Evolutionary conservation across 2,329 filamentous ascomycete genomes (phyloP).

Genomic region (Onygenales sp.): DNA sequence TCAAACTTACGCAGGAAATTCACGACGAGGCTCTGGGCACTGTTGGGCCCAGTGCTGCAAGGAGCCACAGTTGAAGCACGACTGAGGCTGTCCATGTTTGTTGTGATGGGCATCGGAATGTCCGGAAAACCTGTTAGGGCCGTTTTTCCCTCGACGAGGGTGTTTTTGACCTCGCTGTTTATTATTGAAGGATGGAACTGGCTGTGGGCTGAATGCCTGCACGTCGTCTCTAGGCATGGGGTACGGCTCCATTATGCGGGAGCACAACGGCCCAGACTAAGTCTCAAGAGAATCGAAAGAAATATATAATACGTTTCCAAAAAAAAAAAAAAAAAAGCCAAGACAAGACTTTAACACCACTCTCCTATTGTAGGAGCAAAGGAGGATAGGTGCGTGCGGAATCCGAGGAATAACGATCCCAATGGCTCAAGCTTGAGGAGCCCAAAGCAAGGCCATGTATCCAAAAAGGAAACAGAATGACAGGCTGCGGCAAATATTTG

Average conservation of each 20-base stretch:
- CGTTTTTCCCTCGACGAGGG: slow-evolving; percentile 12
- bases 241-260: slow-evolving; percentile 6
- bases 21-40: slow-evolving; percentile 23
- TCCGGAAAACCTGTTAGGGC: slow-evolving; percentile 3
- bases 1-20: slow-evolving; percentile 22
- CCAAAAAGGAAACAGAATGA: background rate
- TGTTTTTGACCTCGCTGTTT: slow-evolving; percentile 11
- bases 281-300: background rate
- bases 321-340: background rate
- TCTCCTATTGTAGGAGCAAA: background rate
- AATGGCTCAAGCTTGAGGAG: no score
- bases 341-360: background rate
- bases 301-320: background rate
- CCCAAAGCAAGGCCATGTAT: background rate
- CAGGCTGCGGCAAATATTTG: background rate
- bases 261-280: background rate
- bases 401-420: background rate
- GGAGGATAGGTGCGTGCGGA: background rate
- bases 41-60: slow-evolving; percentile 24
- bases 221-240: slow-evolving; percentile 1
- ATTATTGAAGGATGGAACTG: slow-evolving; percentile 3
- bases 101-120: slow-evolving; percentile 2
- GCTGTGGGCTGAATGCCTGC: slow-evolving; percentile 5
- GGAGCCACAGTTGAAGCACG: slow-evolving; percentile 27
- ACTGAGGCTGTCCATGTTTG: slow-evolving; percentile 11